Evolutionary conservation across 305 asterid genomes (phyloP).

Genomic region (Plantago lanceolata): DNA sequence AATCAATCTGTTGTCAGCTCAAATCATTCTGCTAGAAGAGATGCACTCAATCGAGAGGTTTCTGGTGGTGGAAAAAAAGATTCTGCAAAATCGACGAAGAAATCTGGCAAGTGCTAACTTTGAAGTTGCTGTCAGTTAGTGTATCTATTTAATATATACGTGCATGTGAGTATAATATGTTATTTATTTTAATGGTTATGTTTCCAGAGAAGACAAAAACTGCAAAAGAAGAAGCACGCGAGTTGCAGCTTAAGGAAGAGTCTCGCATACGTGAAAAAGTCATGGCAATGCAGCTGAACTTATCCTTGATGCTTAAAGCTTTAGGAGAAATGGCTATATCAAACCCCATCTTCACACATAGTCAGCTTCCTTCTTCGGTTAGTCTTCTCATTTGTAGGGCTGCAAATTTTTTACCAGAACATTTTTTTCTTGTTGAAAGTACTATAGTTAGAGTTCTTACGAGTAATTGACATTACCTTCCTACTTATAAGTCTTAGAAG

Average conservation of each 20-base stretch:
- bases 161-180: not conserved
- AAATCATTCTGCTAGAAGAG: slow-evolving; percentile 53
- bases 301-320: slow-evolving; percentile 78
- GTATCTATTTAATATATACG: not conserved
- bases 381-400: slow-evolving; percentile 32
- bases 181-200: slow-evolving; percentile 20
- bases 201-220: slow-evolving; percentile 72
- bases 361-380: slow-evolving; percentile 92
- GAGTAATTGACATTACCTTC: not conserved
- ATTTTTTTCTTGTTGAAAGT: not conserved
- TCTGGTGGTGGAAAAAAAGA: slow-evolving; percentile 63
- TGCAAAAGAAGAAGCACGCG: slow-evolving; percentile 98
- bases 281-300: slow-evolving; percentile 52
- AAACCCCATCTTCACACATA: slow-evolving; percentile 87
- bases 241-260: slow-evolving; percentile 91
- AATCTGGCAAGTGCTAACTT: slow-evolving; percentile 51
- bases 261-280: slow-evolving; percentile 64
- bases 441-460: not conserved
- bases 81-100: slow-evolving; percentile 64
- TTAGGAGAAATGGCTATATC: slow-evolving; percentile 93
- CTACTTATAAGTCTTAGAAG: not conserved
- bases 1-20: slow-evolving; percentile 42
- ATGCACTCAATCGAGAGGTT: slow-evolving; percentile 48
- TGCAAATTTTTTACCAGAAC: not conserved
- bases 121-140: slow-evolving; percentile 6